These are phyloP conservation scores for Collybia sp. DNA, from an alignment of 768 basidiomycete species.

Conservation along the genomic window DNA sequence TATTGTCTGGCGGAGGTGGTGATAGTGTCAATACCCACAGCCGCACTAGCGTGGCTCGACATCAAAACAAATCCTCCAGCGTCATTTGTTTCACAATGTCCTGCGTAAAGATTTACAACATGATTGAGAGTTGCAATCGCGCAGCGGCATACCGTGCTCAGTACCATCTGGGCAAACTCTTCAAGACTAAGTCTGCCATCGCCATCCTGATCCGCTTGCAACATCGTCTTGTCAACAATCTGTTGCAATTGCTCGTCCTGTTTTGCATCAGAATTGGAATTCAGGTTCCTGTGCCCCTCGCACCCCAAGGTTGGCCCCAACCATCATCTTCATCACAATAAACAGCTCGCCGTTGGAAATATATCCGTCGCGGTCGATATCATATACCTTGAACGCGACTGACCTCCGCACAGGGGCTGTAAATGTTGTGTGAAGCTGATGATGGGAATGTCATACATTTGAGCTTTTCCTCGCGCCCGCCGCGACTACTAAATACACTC, in stretches of 20 bases:
- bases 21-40: too few relatives aligned
- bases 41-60: background rate
- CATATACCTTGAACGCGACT: constrained; percentile 99
- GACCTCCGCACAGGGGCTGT: constrained; percentile 4
- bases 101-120: constrained; percentile 28
- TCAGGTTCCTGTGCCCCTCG: constrained; percentile 8
- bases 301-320: constrained; percentile 97
- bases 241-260: constrained; percentile 98
- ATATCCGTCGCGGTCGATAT: constrained; percentile 95
- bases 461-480: constrained; percentile 95
- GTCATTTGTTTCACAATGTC: constrained; percentile 99
- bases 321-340: constrained; percentile 99
- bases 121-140: too few relatives aligned
- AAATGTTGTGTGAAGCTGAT: background rate
- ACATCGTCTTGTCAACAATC: constrained; percentile 99
- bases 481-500: constrained; percentile 96
- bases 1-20: too few relatives aligned
- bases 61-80: constrained; percentile 83
- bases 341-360: constrained; percentile 99
- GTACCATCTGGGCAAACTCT: constrained; percentile 95
- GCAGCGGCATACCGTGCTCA: constrained; percentile 72
- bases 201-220: constrained; percentile 98
- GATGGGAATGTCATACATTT: constrained; percentile 57
- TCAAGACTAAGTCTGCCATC: constrained; percentile 98
- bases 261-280: constrained; percentile 1